Percentiles rank a stretch among this genome's conserved stretches.
Conservation (phyloP, 306 rosid species). For the Nissolia schottii region DNA sequence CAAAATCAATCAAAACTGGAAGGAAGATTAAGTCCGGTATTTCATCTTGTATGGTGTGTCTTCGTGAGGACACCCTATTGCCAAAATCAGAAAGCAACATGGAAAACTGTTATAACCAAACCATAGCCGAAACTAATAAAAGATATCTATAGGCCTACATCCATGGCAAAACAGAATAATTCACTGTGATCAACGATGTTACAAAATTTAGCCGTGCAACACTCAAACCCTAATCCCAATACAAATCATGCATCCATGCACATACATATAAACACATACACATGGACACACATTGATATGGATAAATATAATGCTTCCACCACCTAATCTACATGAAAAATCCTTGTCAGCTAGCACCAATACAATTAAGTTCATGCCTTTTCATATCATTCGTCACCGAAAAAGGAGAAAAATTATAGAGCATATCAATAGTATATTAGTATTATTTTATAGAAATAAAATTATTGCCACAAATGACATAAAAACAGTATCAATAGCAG, state of each 20-base stretch:
- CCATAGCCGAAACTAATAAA: background rate
- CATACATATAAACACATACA: background rate
- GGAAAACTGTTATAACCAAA: background rate
- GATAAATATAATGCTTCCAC: no score
- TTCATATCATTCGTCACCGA: background rate
- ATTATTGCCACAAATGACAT: background rate
- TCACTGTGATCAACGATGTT: background rate
- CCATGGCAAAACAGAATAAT: background rate
- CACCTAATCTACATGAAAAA: background rate
- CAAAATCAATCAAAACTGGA: background rate
- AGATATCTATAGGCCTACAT: background rate
- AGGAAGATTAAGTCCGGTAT: background rate
- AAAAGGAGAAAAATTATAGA: background rate
- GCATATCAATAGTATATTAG: no score
- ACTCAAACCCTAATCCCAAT: background rate
- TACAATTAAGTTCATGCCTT: background rate
- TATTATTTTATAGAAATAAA: no score
- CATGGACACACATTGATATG: no score
- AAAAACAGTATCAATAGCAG: background rate
- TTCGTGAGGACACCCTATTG: background rate
- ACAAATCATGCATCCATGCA: background rate
- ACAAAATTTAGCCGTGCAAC: background rate
- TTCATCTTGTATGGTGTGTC: background rate
- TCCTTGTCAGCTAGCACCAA: background rate
- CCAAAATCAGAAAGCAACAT: background rate